Evolutionary conservation across 805 yeast genomes (phyloP), one percentile per base, ranked within the genome.

Genomic region (Wickerhamomyces chambardii): DNA sequence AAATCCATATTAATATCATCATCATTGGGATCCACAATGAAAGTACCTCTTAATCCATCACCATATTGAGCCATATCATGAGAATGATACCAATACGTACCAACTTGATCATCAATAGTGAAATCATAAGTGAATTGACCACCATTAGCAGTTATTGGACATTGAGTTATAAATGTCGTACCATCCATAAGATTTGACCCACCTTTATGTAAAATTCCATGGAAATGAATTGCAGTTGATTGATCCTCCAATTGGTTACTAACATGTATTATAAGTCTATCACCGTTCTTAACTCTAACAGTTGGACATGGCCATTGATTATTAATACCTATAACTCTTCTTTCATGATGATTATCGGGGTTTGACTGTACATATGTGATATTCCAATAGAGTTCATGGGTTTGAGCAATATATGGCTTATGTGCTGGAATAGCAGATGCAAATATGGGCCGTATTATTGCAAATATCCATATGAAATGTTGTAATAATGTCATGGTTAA

Each of bases 291-390:
- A 42, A 55, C 68, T 40, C 58, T 56, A 2, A 73, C 48, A 8
- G 54, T 44, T 2, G 79, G 79, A 1, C 75, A 74, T 1, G 80
- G 80, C 36, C 66, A 68, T 36, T 56, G 42, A 24, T 68, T 67
- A 48, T 80, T 80, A 55, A 79, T 66, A 2, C 79, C 78, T 18
- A 80, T 70, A 30, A 76, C 72, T 28, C 61, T 55, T 28, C 85
- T 56, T 36, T 61, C 66, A 30, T 48, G 48, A 17, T 56, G 44
- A 5, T 83, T 83, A 42, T 78, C 85, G 1, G 84, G 82, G 48
- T 70, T 73, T 31, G 70, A 72, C 15, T 32, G 32, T 17, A 55
- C 51, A 55, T 63, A 56, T 8, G 56, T 50, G 17, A 60, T 51
- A 7, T 59, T 51, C 61, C 63, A 68, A 48, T 64, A 50, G 46